phyloP scores from a whole-genome alignment of 2,329 filamentous ascomycete genomes.

The Pezicula rhizophila region DNA sequence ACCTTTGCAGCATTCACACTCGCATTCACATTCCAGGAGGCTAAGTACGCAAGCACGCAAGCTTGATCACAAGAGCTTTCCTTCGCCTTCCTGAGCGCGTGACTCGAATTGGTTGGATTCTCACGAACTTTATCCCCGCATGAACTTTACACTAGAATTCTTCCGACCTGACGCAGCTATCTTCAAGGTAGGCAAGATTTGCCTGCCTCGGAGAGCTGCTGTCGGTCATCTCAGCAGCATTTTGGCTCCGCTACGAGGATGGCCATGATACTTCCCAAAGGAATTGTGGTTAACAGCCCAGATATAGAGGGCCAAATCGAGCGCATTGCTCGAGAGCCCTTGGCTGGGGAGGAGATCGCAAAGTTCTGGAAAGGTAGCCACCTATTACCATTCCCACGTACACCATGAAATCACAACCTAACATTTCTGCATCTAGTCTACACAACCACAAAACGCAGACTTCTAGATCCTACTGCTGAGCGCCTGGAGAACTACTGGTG shows the following conservation, averaged over 20 bases:
- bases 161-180: not conserved
- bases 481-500: constrained; percentile 62
- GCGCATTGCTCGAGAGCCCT: constrained; percentile 34
- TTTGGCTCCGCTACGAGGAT: constrained; percentile 11
- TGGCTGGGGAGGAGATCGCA: constrained; percentile 44
- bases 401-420: constrained; percentile 12
- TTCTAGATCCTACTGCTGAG: constrained; percentile 55
- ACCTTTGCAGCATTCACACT: too few species aligned
- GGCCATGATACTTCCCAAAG: constrained; percentile 47
- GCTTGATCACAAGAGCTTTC: too few species aligned
- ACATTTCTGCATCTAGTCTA: constrained; percentile 40
- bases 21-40: too few species aligned
- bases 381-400: constrained; percentile 1
- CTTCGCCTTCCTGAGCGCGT: too few species aligned
- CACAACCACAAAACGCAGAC: constrained; percentile 51
- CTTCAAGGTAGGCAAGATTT: constrained; percentile 2
- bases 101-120: too few species aligned
- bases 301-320: constrained; percentile 50
- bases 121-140: not conserved
- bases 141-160: not conserved
- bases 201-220: constrained; percentile 2
- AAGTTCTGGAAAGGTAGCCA: constrained; percentile 51
- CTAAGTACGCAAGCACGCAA: too few species aligned
- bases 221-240: not conserved
- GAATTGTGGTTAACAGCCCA: constrained; percentile 48